phyloP scores from a whole-genome alignment of 805 yeast genomes.

The Schwanniomyces sp. region DNA sequence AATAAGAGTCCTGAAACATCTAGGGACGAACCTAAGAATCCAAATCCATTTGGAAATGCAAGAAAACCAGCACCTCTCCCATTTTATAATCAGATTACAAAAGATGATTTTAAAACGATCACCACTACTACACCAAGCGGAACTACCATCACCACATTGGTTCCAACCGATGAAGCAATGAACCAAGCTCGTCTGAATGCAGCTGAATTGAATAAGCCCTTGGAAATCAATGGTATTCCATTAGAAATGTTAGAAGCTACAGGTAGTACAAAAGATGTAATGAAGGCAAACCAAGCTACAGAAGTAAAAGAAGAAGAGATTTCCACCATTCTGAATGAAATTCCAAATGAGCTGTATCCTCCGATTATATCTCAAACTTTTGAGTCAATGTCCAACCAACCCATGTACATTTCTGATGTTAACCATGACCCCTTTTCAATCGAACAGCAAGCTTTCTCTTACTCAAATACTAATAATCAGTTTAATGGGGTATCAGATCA shows the following conservation, averaged over 20 bases:
- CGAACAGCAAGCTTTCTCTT: background rate
- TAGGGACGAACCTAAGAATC: slow-evolving; percentile 7
- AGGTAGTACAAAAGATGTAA: slow-evolving; percentile 52
- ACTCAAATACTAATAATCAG: slow-evolving; percentile 3
- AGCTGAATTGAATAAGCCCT: slow-evolving; percentile 52
- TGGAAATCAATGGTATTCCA: slow-evolving; percentile 69
- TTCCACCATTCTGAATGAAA: background rate
- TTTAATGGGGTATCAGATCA: slow-evolving; percentile 21
- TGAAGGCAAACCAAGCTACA: background rate
- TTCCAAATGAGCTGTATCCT: slow-evolving; percentile 1
- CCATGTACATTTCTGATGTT: background rate
- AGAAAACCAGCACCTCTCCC: slow-evolving; percentile 71
- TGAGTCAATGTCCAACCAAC: background rate
- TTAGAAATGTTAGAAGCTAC: slow-evolving; percentile 75
- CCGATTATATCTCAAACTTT: background rate
- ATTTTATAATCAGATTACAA: slow-evolving; percentile 84
- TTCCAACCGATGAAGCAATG: slow-evolving; percentile 81
- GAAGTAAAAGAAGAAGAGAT: background rate
- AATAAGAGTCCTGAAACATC: slow-evolving; percentile 5
- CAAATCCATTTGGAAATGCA: slow-evolving; percentile 8
- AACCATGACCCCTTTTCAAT: background rate
- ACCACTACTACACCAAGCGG: slow-evolving; percentile 90
- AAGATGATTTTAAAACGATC: slow-evolving; percentile 82
- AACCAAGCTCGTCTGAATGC: slow-evolving; percentile 58
- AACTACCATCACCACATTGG: slow-evolving; percentile 83